Conservation (phyloP, 345 rosid species). For the Brassica rapa region DNA sequence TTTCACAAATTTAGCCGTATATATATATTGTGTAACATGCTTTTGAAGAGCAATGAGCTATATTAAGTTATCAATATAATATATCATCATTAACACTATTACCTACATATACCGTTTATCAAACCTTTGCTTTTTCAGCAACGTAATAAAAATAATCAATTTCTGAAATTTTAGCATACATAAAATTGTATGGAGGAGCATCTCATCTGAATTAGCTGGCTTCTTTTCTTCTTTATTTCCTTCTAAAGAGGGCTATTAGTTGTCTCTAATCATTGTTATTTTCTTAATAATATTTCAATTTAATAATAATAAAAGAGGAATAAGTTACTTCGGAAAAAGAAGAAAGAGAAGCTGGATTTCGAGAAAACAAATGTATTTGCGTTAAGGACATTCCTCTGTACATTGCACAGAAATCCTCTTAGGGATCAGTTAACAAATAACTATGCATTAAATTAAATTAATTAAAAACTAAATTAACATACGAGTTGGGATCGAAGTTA, state of each 20-base stretch:
- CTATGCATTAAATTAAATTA: conserved; percentile 17
- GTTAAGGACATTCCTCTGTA: conserved; percentile 41
- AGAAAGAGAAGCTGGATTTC: conserved; percentile 23
- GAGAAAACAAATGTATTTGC: conserved; percentile 12
- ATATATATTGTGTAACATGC: not conserved
- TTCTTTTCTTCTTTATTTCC: conserved; percentile 18
- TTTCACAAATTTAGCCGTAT: not conserved
- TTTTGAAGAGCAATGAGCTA: not conserved
- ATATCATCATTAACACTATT: not conserved
- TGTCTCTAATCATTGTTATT: conserved; percentile 36
- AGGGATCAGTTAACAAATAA: conserved; percentile 47
- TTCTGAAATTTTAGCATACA: not conserved
- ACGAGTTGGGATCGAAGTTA: not conserved
- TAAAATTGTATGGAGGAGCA: not conserved
- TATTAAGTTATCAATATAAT: too few species aligned
- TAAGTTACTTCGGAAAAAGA: not conserved
- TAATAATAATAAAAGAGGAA: conserved; percentile 3
- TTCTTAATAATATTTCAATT: conserved; percentile 1
- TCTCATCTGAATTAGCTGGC: not conserved
- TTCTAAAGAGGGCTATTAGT: conserved; percentile 35
- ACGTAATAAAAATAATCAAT: not conserved
- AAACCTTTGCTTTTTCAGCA: not conserved
- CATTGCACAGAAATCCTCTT: conserved; percentile 37
- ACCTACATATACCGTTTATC: not conserved
- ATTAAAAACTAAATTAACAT: not conserved